Evolutionary conservation across 176 grass and related monocot genomes (phyloP), one percentile per base, ranked within the genome.

Genomic region (Aegilops tauschii): DNA sequence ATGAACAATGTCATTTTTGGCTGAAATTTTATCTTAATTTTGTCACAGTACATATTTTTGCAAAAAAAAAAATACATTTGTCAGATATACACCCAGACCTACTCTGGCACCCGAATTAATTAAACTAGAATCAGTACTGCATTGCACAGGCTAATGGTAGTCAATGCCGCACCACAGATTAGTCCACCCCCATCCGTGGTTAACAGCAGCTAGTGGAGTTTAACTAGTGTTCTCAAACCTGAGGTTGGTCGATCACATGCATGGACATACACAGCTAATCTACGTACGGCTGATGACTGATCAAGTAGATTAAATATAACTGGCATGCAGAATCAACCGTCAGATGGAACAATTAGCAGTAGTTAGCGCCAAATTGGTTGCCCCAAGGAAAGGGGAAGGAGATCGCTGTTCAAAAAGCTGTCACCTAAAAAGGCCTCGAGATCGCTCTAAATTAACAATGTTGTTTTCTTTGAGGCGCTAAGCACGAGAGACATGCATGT

Each of bases 371-470:
- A 42, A 7, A 49, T 81, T 36, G 65, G 74, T 12, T 47, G 12
- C 21, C 70, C 83, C 78, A 18, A 76, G 73, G 69, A 54, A 54
- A 20, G 65, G 18, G 54, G 3, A 80, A 80, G 66, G 88, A 76
- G 83, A 82, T 82, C 61, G 42, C 18, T 50, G 67, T 73, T 81
- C 62, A 44, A 85, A 88, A 88, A 71, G 12, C 69, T 91, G 77
- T 81, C 77, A 64, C 31, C 82, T 82, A 71, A 65, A 85, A 81
- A 80, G 86, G n/a, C 78, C 86, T 91, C 86, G 86, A 91, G 63
- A 77, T 77, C 52, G 74, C 47, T 77, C 79, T 58, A 8, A 8
- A 58, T 58, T 84, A 70, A 91, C 65, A 74, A 85, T 52, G 49
- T 18, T 25, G 76, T 7, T 58, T 58, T 3, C 61, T 80, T 80